Evolutionary conservation across 331 rosid species (phyloP).

Genomic region (Erythrophleum ivorense): DNA sequence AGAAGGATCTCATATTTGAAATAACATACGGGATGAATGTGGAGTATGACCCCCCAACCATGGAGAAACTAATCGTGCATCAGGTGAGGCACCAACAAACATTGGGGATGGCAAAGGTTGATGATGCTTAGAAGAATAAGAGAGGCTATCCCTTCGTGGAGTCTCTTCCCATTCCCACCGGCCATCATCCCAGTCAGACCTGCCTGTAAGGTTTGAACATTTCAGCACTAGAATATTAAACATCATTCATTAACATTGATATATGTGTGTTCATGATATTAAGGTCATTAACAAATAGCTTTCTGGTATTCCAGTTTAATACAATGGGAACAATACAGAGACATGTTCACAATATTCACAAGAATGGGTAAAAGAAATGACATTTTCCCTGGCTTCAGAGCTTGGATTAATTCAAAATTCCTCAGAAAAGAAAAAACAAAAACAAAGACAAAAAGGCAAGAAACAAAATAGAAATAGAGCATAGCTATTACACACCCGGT

Average conservation of each 20-base stretch:
- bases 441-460: neutral
- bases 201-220: slow-evolving; percentile 55
- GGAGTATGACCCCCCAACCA: slow-evolving; percentile 93
- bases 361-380: neutral
- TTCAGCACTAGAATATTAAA: slow-evolving; percentile 33
- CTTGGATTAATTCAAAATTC: neutral
- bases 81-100: slow-evolving; percentile 96
- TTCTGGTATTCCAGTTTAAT: too few species aligned
- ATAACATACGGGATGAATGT: slow-evolving; percentile 64
- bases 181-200: slow-evolving; percentile 97
- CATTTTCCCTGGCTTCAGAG: slow-evolving; percentile 23
- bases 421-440: too few species aligned
- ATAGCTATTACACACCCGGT: slow-evolving; percentile 59
- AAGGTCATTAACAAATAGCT: slow-evolving; percentile 27
- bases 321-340: too few species aligned
- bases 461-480: neutral
- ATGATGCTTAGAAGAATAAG: slow-evolving; percentile 63
- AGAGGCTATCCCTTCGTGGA: slow-evolving; percentile 72
- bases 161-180: slow-evolving; percentile 98
- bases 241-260: neutral
- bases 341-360: slow-evolving; percentile 25
- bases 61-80: slow-evolving; percentile 94
- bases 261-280: neutral
- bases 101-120: slow-evolving; percentile 95
- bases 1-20: slow-evolving; percentile 25